phyloP scores from a whole-genome alignment of 129 eudicot species.

The Flaveria trinervia region DNA sequence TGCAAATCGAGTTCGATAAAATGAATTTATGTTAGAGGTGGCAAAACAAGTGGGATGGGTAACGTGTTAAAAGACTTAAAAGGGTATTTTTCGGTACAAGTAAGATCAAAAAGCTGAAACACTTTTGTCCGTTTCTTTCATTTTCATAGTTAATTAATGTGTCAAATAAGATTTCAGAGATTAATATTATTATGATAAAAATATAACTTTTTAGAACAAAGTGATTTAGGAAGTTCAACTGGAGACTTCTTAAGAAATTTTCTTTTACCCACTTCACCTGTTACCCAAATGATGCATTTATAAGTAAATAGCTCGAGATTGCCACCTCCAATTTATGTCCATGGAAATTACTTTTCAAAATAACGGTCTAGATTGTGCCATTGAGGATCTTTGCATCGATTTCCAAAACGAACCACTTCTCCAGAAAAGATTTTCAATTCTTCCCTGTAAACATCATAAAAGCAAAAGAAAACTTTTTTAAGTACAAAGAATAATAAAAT shows the following conservation, averaged over 20 bases:
- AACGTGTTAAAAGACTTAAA: not conserved
- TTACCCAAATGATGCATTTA: not conserved
- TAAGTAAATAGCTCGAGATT: not conserved
- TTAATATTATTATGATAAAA: not conserved
- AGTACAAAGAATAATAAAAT: not conserved
- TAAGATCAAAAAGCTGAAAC: not conserved
- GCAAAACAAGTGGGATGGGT: not conserved
- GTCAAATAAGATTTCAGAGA: not conserved
- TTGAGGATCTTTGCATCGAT: slow-evolving; percentile 98
- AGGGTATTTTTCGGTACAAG: not conserved
- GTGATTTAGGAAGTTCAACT: not conserved
- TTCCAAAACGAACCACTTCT: slow-evolving; percentile 96
- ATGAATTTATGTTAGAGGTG: not conserved
- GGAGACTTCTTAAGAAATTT: not conserved
- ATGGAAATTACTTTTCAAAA: slow-evolving; percentile 73
- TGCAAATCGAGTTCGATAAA: slow-evolving; percentile 19
- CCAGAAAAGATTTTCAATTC: slow-evolving; percentile 84
- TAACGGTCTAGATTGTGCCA: slow-evolving; percentile 98
- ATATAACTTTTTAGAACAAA: not conserved
- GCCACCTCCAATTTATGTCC: slow-evolving; percentile 1
- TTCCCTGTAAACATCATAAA: slow-evolving; percentile 54
- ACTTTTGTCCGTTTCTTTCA: not conserved
- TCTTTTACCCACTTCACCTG: not conserved
- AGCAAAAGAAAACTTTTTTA: not conserved
- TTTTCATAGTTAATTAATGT: not conserved